Conservation (phyloP, 179 eudicot genomes). For the Heliamphora pulchella region DNA sequence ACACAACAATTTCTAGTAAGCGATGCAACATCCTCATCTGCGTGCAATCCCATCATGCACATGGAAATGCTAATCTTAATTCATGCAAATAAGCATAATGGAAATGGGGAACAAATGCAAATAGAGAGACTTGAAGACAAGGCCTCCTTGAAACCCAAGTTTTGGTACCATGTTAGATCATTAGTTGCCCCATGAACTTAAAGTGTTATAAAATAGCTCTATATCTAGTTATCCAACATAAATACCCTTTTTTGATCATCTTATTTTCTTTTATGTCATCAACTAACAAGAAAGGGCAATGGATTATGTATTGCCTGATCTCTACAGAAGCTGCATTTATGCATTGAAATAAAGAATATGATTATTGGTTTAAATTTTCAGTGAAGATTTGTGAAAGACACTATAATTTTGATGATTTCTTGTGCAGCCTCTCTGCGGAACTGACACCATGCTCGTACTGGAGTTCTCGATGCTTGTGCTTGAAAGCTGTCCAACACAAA, state of each 20-base stretch:
- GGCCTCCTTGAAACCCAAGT: too few species aligned
- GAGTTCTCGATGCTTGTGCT: constrained; percentile 93
- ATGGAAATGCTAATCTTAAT: too few species aligned
- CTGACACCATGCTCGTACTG: constrained; percentile 90
- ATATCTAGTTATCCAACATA: too few species aligned
- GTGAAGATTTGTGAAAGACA: not conserved
- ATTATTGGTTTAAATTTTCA: not conserved
- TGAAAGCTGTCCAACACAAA: constrained; percentile 76
- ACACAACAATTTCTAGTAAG: too few species aligned
- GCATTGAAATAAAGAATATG: not conserved
- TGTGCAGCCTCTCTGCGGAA: constrained; percentile 93
- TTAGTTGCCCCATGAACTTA: too few species aligned
- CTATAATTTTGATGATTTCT: constrained; percentile 15
- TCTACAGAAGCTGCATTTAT: not conserved
- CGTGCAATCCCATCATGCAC: too few species aligned
- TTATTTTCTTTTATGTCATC: not conserved
- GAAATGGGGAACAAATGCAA: too few species aligned
- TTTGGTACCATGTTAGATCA: too few species aligned
- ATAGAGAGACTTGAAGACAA: too few species aligned
- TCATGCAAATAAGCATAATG: too few species aligned
- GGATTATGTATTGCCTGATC: not conserved
- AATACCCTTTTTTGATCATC: not conserved
- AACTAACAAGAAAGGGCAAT: not conserved
- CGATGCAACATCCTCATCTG: too few species aligned
- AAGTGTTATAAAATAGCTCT: too few species aligned